A percentile compares a stretch with the other conserved stretches of the same genome.
phyloP scores from a whole-genome alignment of 2,329 filamentous ascomycete species.

The Chaetomium olivaceum region DNA sequence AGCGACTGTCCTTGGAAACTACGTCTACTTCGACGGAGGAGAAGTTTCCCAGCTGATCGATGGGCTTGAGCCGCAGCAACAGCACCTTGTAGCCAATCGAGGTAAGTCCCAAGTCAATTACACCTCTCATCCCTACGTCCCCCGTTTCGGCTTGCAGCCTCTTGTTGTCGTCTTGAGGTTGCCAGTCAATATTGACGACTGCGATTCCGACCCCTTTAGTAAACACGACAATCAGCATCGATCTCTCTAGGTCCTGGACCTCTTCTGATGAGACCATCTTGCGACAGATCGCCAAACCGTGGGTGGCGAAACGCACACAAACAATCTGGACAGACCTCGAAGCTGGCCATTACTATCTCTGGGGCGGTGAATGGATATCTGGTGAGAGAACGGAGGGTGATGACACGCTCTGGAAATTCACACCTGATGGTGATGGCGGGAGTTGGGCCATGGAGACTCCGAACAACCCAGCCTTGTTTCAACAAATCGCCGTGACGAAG shows the following conservation, averaged over 20 bases:
- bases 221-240: constrained; percentile 27
- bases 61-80: neutral
- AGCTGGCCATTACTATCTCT: constrained; percentile 15
- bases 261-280: constrained; percentile 8
- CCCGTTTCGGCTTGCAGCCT: too few species aligned
- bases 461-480: constrained; percentile 11
- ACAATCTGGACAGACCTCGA: constrained; percentile 11
- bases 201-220: neutral
- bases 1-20: constrained; percentile 22
- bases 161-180: too few species aligned
- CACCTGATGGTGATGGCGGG: constrained; percentile 21
- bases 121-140: neutral
- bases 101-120: neutral
- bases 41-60: constrained; percentile 19
- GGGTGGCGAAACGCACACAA: neutral
- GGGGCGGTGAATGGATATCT: constrained; percentile 14
- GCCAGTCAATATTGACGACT: neutral
- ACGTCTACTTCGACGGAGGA: constrained; percentile 27
- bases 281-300: constrained; percentile 6
- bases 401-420: constrained; percentile 22
- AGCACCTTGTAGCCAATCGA: neutral
- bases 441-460: constrained; percentile 9
- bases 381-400: neutral
- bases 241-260: constrained; percentile 27
- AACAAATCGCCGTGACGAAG: neutral